Evolutionary conservation across 2,329 filamentous ascomycete genomes (phyloP), one percentile per base, ranked within the genome.

Genomic region (Paraphaeosphaeria sporulosa): DNA sequence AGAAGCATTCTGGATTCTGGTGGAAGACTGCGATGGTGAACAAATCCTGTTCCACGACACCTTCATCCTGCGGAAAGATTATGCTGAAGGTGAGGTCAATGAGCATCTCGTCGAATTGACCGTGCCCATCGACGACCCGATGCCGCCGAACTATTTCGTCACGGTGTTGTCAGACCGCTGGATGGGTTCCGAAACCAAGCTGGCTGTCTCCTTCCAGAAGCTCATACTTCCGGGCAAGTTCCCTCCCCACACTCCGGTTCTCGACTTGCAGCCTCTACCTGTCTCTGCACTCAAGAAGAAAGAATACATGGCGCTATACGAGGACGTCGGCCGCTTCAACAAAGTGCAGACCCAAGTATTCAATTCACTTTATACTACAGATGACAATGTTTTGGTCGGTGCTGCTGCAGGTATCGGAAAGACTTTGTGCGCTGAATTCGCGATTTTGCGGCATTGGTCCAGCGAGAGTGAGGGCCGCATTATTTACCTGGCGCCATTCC

Each of bases 71-170:
- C 91, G 94, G 46, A 93, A 90, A 73, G 92, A 97, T 64, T 97
- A 96, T 73, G 94, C 93, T 4, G 83, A 88, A 61, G 86, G 90
- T 1, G 94, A 98, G 71, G 87, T 90, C 76, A 97, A 94, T 65
- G 94, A 98, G 80, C 95, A 99, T 78, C 80, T 97, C 12, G 90
- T 99, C 30, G 95, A 99, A 69, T 95, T 99, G 70, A 98, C 94
- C 0, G 94, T 98, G 3, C 92, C 95, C 0, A 96, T 99, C 67
- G 94, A 93, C 0, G 95, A 99, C 69, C 96, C 96, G 0, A 96
- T 98, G 91, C 95, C 95, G 15, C 95, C 96, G 0, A 96, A 99
- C 78, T 99, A 99, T 81, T 99, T 99, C 80, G 93, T 99, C 71
- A 95, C 93, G 0, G 87, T 99, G 42, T 82, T 97, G 21, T 98